phyloP scores from a whole-genome alignment of 345 rosid species.

The Aethionema arabicum region DNA sequence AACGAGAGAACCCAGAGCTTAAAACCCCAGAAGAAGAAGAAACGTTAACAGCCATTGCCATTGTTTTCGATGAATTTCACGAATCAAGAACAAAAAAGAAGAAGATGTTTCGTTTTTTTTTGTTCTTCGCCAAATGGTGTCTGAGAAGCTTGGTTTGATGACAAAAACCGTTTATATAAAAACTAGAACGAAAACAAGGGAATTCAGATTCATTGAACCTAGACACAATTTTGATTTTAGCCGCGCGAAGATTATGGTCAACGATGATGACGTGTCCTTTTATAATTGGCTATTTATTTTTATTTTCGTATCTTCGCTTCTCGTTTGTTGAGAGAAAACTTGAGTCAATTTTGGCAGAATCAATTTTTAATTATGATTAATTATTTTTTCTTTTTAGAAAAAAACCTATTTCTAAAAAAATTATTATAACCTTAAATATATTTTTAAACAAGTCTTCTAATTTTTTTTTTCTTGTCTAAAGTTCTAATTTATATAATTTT shows the following conservation, averaged over 20 bases:
- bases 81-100: neutral
- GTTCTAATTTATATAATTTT: too few species aligned
- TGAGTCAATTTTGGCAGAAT: constrained; percentile 29
- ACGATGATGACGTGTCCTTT: constrained; percentile 15
- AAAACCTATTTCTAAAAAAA: too few species aligned
- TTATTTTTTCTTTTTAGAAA: neutral
- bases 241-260: constrained; percentile 17
- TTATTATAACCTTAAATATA: too few species aligned
- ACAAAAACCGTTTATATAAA: neutral
- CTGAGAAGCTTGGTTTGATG: neutral
- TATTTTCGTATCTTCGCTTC: constrained; percentile 12
- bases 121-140: neutral
- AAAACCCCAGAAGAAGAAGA: constrained; percentile 39
- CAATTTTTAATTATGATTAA: neutral
- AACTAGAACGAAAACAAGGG: constrained; percentile 9
- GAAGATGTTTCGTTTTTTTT: neutral
- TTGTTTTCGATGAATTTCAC: constrained; percentile 11
- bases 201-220: constrained; percentile 43
- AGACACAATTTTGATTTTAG: constrained; percentile 21
- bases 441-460: too few species aligned
- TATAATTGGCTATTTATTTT: constrained; percentile 9
- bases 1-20: constrained; percentile 31
- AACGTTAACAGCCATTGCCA: constrained; percentile 48
- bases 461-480: too few species aligned
- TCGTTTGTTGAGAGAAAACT: neutral